A percentile compares a stretch with the other conserved stretches of the same genome.
These are phyloP conservation scores for Arctostaphylos glauca DNA, from an alignment of 148 eudicot genomes.

Conservation along the genomic window DNA sequence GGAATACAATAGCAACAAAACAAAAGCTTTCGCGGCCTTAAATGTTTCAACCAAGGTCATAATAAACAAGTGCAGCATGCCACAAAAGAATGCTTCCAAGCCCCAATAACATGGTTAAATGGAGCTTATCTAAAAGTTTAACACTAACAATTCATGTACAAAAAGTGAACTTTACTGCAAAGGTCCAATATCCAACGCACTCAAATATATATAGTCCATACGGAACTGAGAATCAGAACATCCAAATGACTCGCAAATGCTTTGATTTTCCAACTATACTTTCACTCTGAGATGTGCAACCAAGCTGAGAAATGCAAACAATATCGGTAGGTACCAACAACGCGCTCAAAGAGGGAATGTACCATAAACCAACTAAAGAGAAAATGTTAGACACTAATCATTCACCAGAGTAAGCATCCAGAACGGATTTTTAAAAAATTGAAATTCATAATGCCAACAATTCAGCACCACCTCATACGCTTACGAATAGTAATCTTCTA, in stretches of 20 bases:
- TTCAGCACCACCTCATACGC: background rate
- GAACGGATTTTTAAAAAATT: background rate
- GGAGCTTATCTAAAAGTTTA: background rate
- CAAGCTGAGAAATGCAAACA: background rate
- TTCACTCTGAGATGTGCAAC: background rate
- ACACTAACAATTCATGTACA: background rate
- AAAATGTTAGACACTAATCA: background rate
- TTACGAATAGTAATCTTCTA: background rate
- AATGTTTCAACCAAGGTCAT: background rate
- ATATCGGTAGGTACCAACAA: background rate
- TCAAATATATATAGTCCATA: background rate
- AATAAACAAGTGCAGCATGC: background rate
- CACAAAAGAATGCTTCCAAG: slow-evolving; percentile 1
- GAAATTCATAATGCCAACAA: background rate
- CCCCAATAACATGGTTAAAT: background rate
- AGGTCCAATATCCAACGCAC: background rate
- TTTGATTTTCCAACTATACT: background rate
- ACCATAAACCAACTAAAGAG: too few relatives aligned
- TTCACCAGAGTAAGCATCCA: background rate
- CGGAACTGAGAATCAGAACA: background rate
- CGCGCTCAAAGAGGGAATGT: background rate
- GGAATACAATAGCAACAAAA: background rate
- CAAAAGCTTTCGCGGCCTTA: background rate
- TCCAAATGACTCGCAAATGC: background rate
- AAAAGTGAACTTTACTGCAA: background rate